Base-by-base conservation (phyloP, 2,329 filamentous ascomycete genomes). In the Neonectria hederae region DNA sequence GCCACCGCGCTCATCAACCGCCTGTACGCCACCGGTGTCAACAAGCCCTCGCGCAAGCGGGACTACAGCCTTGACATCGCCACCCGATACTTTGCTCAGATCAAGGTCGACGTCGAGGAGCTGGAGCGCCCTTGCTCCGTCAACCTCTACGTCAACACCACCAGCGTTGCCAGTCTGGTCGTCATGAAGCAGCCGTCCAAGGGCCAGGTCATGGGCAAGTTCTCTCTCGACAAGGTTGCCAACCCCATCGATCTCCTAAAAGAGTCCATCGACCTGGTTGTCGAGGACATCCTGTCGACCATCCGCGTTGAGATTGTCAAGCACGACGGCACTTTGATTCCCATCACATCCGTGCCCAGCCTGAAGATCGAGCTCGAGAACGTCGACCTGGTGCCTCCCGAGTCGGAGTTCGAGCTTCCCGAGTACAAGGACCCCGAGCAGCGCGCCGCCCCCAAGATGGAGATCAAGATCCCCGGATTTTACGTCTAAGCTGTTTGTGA, bases 151-250 rank as follows among this genome's bases (percentile, higher is more conserved):
- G 65, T 81, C 26, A 72, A 74, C 24, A 75, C 72, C 35, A 71
- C 75, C 49, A 64, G 65, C 14, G 78, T 76, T 14, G 79, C 78
- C 19, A 77, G 72, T 54, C 67, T 80, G 42, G 75, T 78, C 0
- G 69, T 82, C 42, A 76, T 81, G 75, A 71, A 67, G 62, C 77
- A 78, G 65, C 80, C 78, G 28, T 62, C 67, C 1, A 62, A 59
- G 8, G 80, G 78, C 48, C 70, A 64, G 21, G 49, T 76, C 11
- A 66, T 77, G 59, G 78, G 75, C 19, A 72, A 71, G 24, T 73
- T 81, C 42, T 78, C 83, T 53, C 77, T 84, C 43, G 79, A 81
- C 64, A 89, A 90, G 69, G 92, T 91, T 7, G 91, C 94, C 76
- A 89, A 91, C 72, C 60, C 60, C 13, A 11, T 42, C 3, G 4